A percentile compares a stretch with the other conserved stretches of the same genome.
Conservation (phyloP, 2,329 filamentous ascomycete genomes). For the Apiospora koreana region DNA sequence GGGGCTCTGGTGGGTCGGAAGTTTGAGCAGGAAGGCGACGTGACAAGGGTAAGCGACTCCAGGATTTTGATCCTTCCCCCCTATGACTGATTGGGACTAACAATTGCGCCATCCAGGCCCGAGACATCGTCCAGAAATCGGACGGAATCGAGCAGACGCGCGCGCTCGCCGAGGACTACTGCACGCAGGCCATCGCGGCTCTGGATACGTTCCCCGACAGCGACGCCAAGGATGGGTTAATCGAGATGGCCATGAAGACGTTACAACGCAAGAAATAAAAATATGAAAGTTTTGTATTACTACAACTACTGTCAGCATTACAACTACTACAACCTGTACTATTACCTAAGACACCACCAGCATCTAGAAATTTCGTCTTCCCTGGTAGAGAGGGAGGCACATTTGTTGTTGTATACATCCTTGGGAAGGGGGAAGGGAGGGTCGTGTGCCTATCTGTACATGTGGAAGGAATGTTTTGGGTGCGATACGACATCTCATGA, state of each 20-base stretch:
- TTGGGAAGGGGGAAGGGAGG: neutral
- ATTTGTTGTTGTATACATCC: neutral
- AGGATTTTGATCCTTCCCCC: neutral
- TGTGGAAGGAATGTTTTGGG: neutral
- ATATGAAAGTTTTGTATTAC: neutral
- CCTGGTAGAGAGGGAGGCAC: neutral
- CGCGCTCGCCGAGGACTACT: conserved; percentile 86
- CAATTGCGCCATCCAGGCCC: conserved; percentile 60
- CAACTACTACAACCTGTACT: neutral
- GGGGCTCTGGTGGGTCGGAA: conserved; percentile 89
- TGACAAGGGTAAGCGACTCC: conserved; percentile 66
- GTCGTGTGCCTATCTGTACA: neutral
- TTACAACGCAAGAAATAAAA: conserved; percentile 80
- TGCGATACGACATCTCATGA: neutral
- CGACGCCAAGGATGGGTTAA: conserved; percentile 86
- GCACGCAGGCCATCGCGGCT: conserved; percentile 83
- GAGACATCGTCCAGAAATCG: conserved; percentile 79
- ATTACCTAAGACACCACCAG: neutral
- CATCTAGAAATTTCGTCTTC: neutral
- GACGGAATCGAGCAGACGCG: conserved; percentile 91
- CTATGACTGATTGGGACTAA: conserved; percentile 12
- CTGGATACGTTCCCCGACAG: conserved; percentile 86
- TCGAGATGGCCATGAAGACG: conserved; percentile 94
- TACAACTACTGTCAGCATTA: neutral
- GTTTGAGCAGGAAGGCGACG: conserved; percentile 82